Base-by-base conservation (phyloP, 345 rosid genomes). In the Theobroma cacao region DNA sequence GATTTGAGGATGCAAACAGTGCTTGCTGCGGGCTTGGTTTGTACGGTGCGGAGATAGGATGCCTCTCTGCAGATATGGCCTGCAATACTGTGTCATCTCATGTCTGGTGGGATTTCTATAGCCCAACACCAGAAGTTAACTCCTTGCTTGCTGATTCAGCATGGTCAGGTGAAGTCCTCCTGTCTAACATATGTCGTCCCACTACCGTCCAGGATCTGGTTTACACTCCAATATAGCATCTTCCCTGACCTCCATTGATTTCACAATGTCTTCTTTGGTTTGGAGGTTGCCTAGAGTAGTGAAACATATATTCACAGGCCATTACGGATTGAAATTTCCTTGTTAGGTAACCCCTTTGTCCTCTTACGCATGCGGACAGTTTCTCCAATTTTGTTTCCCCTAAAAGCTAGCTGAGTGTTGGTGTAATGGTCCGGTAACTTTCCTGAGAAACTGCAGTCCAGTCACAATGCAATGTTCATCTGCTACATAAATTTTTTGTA, bases 61-160 rank as follows among this genome's bases (percentile, higher is more conserved):
- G 95, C 78, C 82, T 89, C 15, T 84, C 91, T 2, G 64, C 17
- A 28, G 90, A 84, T 43, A 86, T 88, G 89, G 88, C 90, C 74
- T 91, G 95, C 79, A 34, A 82, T n/a, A 67, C 63, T 65, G 83
- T 80, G 79, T 80, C 89, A 66, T 45, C 71, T 52, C 82, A 80
- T 74, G 86, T 91, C 0, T 91, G 95, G 95, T 91, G 95, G 95
- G 95, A 91, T 84, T 87, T 88, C 45, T 88, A 87, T 81, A 91
- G 86, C 80, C 93, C 93, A 0, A 89, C 95, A 3, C 76, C 76
- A 62, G 77, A 79, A 11, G 87, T 85, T 48, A 88, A 89, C 83
- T 66, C 84, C 20, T 82, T 86, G 80, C 88, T 91, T 3, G 91
- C 91, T 11, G 85, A 83, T 59, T 85, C 93, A 40, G 86, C 86